Base-by-base conservation (phyloP, 371 early-diverging fungal genomes). In the Mucor mucedo region DNA sequence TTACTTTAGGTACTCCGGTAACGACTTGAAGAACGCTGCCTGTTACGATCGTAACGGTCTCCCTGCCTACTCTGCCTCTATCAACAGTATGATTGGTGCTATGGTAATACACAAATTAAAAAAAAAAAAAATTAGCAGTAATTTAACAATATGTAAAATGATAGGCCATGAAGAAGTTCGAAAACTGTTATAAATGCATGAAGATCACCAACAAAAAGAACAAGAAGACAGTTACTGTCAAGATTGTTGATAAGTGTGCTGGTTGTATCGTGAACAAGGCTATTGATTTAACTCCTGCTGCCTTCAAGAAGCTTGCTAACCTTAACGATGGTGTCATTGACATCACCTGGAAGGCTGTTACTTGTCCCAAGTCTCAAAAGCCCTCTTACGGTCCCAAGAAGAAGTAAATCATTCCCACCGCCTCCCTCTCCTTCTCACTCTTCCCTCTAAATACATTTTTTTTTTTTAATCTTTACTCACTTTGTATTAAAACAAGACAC, bases 111-210 rank as follows among this genome's bases (percentile, higher is more conserved):
- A 21, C 0, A 21, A 21, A 21, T 21, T 0, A 21, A 21, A 21
- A 21, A 21, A 21, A 21, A 21, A 21, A 21, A 21, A 21, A 21
- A 0, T 21, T 21, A 21, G 21, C 21, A 21, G 21, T 21, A 21
- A 21, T 21, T 21, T 21, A 21, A 21, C 21, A 21, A 21, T 21
- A 21, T 21, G 21, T 21, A 21, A 21, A 21, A 21, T 21, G 21
- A 21, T 55, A 79, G 79, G 79, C 82, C 42, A 82, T 82, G 82
- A 56, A 75, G 45, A 60, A 61, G n/a, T 77, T 77, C 53, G 82
- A 79, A 63, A 55, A 72, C 50, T 82, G 82, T 63, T 82, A 79
- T 70, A 79, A 79, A 65, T 82, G 82, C 56, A 76, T 82, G 75
- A 73, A 82, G 70, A 75, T 82, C 44, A 71, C 70, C 52, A 82